Evolutionary conservation across 208 protist genomes (phyloP), one percentile per base, ranked within the genome.

Genomic region (Crithidia expoeki): DNA sequence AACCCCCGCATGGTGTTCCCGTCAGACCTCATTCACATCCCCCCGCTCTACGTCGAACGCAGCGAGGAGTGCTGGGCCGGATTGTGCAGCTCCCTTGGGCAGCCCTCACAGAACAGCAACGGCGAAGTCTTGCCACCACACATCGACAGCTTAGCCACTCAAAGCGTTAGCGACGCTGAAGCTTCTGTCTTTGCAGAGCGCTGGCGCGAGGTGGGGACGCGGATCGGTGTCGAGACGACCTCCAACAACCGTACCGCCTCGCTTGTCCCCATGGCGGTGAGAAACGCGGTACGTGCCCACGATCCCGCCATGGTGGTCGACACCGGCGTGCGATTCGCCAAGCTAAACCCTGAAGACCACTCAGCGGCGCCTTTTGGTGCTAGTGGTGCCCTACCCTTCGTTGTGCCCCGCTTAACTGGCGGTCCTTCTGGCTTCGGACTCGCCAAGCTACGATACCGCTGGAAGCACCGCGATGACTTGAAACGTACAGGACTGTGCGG

Each of bases 21-120:
- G 1, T 46, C 40, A 6, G 74, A 86, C 7, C 46, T 86, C 21
- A 34, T 86, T 10, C 81, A 86, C 68, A 71, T 86, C 17, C 73
- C 73, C 0, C 34, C 50, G 10, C 55, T 66, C 16, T 71, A 76
- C 40, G 65, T 61, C 12, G 60, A 75, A 50, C 77, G 77, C 46
- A 78, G 64, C 10, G 71, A 75, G 58, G 56, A 78, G 28, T 73
- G 69, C 70, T 86, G 81, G 81, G 33, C 57, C 40, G 67, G 52
- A n/a, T 28, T 84, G 50, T 67, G 60, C 62, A 49, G 58, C 21
- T 61, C 79, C 11, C 40, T 74, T 3, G 64, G 68, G 19, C 67
- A 76, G 42, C 38, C 25, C 16, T 34, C n/a, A 9, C 36, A 28
- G 5, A 34, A 46, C n/a, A 44, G 40, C 25, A 60, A 61, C 34